phyloP scores from a whole-genome alignment of 306 rosid species.

The Cucurbita maxima region DNA sequence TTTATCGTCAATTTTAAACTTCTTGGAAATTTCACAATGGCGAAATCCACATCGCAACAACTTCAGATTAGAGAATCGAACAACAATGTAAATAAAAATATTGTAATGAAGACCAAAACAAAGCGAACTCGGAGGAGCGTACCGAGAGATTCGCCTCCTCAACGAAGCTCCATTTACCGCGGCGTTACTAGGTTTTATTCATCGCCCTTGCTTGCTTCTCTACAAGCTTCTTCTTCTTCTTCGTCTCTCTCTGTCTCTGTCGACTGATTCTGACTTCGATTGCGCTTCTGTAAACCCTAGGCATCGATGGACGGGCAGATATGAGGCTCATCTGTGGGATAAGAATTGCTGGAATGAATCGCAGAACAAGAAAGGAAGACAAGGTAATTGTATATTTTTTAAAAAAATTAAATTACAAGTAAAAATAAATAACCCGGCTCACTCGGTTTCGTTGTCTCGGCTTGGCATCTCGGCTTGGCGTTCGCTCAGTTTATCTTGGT shows the following conservation, averaged over 20 bases:
- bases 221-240: background rate
- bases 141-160: conserved; percentile 62
- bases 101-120: conserved; percentile 18
- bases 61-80: conserved; percentile 1
- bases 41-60: conserved; percentile 25
- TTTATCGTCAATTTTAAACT: background rate
- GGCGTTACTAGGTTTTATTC: conserved; percentile 60
- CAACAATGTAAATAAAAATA: conserved; percentile 3
- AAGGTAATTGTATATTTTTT: conserved; percentile 21
- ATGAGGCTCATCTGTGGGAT: conserved; percentile 89
- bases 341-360: conserved; percentile 79
- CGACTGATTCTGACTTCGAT: background rate
- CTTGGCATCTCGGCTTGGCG: background rate
- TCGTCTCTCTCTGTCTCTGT: no score
- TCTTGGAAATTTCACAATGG: conserved; percentile 20
- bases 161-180: conserved; percentile 61
- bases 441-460: background rate
- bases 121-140: conserved; percentile 51
- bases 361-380: conserved; percentile 77
- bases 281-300: conserved; percentile 6
- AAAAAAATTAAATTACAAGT: no score
- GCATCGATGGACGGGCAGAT: conserved; percentile 81
- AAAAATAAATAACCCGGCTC: background rate
- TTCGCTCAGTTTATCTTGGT: background rate
- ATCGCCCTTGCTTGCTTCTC: background rate